Conservation (phyloP, 129 eudicot species). For the Lonicera japonica region DNA sequence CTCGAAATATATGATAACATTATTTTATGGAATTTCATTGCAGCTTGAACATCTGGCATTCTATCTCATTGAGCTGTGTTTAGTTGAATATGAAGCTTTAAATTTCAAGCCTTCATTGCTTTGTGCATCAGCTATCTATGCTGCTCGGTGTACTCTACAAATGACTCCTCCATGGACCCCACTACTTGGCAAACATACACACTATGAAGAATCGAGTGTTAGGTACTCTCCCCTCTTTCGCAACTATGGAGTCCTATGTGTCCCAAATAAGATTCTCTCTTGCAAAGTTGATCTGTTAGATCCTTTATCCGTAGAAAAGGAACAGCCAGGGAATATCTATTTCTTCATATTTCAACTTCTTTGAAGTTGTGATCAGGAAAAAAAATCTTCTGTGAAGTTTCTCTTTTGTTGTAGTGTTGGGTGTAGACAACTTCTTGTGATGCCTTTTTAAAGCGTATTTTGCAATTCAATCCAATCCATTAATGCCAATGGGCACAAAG, state of each 20-base stretch:
- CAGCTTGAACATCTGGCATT: constrained; percentile 80
- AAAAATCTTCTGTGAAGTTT: too few species aligned
- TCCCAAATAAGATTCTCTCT: neutral
- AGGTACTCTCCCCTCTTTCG: constrained; percentile 37
- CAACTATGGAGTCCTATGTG: neutral
- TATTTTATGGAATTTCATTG: neutral
- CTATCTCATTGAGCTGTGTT: constrained; percentile 78
- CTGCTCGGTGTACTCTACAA: constrained; percentile 71
- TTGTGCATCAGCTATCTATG: constrained; percentile 90
- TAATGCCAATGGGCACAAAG: too few species aligned
- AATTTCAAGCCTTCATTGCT: constrained; percentile 79
- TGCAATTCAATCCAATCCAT: too few species aligned
- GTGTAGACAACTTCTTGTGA: too few species aligned
- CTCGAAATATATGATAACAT: too few species aligned
- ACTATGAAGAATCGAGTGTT: constrained; percentile 56
- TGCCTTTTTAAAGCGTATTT: too few species aligned
- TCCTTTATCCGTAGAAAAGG: too few species aligned
- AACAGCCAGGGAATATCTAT: too few species aligned
- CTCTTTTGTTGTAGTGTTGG: too few species aligned
- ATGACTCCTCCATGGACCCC: constrained; percentile 81
- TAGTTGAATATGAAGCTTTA: constrained; percentile 81
- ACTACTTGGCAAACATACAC: constrained; percentile 69
- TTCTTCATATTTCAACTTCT: too few species aligned
- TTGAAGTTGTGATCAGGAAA: too few species aligned
- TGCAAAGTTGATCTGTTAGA: neutral